Conservation (phyloP, 192 early-diverging fungal genomes). For the Irineochytrium annulatum region DNA sequence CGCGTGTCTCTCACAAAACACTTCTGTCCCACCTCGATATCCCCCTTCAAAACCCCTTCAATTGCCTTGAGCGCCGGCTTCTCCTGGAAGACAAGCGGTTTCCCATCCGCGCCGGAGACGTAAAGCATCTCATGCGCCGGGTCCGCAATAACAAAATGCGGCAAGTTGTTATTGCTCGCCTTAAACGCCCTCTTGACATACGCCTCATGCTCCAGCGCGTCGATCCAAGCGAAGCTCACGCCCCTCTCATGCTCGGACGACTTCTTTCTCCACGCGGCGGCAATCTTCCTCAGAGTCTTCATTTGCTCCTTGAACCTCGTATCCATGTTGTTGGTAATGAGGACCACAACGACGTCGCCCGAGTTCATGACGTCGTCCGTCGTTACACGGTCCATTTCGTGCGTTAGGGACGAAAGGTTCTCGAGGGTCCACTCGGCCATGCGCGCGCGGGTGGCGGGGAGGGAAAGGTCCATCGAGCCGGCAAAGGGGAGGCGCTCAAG, state of each 20-base stretch:
- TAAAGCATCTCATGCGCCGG: conserved; percentile 13
- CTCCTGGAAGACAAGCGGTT: neutral
- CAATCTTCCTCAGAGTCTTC: neutral
- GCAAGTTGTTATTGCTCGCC: conserved; percentile 7
- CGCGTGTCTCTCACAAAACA: too few species aligned
- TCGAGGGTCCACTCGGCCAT: conserved; percentile 19
- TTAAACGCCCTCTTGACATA: conserved; percentile 22
- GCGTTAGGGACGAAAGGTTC: conserved; percentile 35
- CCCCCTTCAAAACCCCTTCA: neutral
- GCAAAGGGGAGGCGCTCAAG: neutral
- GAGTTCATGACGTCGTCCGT: conserved; percentile 62
- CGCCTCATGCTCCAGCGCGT: conserved; percentile 5
- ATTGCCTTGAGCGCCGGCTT: neutral
- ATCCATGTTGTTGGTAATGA: conserved; percentile 40
- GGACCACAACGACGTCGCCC: conserved; percentile 58
- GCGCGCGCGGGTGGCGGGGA: neutral
- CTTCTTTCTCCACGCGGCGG: neutral
- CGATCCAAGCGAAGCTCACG: conserved; percentile 16
- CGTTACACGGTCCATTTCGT: conserved; percentile 58
- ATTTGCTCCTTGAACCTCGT: conserved; percentile 1
- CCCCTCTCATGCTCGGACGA: too few species aligned
- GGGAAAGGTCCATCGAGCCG: neutral
- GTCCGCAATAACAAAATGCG: conserved; percentile 11
- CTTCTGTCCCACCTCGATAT: neutral
- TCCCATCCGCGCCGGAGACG: neutral